Conservation (phyloP, 768 basidiomycete species). For the Mycena floridula region DNA sequence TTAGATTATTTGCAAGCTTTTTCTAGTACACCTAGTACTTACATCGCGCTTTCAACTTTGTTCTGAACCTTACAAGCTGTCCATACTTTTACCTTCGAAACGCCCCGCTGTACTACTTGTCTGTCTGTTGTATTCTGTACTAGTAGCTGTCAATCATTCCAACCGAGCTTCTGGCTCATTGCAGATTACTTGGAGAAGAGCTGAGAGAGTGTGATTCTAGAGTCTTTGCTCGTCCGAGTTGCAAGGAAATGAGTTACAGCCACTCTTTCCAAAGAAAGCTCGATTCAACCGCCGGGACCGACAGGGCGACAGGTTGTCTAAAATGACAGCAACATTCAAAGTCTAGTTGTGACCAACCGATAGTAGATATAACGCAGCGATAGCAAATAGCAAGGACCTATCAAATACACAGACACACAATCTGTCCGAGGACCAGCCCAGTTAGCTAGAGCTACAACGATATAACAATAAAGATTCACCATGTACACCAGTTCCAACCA, state of each 20-base stretch:
- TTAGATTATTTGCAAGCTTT: background rate
- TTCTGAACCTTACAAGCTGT: too few relatives aligned
- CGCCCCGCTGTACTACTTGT: too few relatives aligned
- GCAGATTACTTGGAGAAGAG: too few relatives aligned
- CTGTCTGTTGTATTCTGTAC: too few relatives aligned
- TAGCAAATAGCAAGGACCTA: constrained; percentile 14
- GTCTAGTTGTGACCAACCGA: background rate
- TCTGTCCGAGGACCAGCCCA: constrained; percentile 5
- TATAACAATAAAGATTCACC: constrained; percentile 7
- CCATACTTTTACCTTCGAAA: too few relatives aligned
- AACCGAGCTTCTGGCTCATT: too few relatives aligned
- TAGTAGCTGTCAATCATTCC: too few relatives aligned
- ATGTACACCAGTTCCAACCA: constrained; percentile 28
- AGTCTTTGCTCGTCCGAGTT: background rate
- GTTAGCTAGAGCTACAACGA: constrained; percentile 25
- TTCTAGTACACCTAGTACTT: background rate
- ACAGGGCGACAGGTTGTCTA: background rate
- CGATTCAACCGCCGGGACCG: background rate
- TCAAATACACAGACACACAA: constrained; percentile 25
- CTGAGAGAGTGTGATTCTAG: too few relatives aligned
- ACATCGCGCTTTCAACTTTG: background rate
- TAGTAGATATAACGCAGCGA: constrained; percentile 9
- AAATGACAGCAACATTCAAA: background rate
- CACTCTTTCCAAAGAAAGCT: background rate
- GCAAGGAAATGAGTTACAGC: background rate